A percentile compares a stretch with the other conserved stretches of the same genome.
Evolutionary conservation across 176 grass and related monocot species (phyloP).

Genomic region (Hordeum marinum): DNA sequence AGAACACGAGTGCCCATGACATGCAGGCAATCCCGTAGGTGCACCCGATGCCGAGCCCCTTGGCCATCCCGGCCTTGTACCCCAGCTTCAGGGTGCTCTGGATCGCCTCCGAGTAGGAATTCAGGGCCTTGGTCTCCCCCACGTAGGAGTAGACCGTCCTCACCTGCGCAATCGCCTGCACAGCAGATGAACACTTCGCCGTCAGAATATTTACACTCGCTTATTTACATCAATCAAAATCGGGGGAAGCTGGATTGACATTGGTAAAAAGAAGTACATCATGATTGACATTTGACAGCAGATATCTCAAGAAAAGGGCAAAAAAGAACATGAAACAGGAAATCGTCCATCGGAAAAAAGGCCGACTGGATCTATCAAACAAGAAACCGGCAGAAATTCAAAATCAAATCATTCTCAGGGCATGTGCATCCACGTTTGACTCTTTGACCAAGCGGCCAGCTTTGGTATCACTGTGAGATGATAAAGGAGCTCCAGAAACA

Average conservation of each 20-base stretch:
- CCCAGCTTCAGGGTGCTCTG: slow-evolving; percentile 80
- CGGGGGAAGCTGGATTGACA: neutral
- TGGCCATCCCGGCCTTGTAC: slow-evolving; percentile 86
- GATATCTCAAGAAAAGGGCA: slow-evolving; percentile 21
- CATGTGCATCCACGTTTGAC: slow-evolving; percentile 38
- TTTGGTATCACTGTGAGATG: slow-evolving; percentile 22
- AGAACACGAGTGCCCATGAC: slow-evolving; percentile 88
- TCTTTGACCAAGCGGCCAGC: slow-evolving; percentile 29
- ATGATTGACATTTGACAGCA: slow-evolving; percentile 18
- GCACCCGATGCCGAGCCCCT: slow-evolving; percentile 80
- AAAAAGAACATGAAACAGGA: slow-evolving; percentile 30
- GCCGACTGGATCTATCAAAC: slow-evolving; percentile 34
- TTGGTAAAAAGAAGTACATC: neutral
- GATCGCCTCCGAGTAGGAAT: slow-evolving; percentile 67
- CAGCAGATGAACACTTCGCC: slow-evolving; percentile 5
- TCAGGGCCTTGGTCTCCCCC: slow-evolving; percentile 73
- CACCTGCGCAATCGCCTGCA: slow-evolving; percentile 72
- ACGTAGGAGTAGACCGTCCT: slow-evolving; percentile 84
- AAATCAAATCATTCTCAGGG: slow-evolving; percentile 36
- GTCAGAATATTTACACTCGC: slow-evolving; percentile 23
- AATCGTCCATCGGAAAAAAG: slow-evolving; percentile 19
- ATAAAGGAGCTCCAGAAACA: slow-evolving; percentile 6
- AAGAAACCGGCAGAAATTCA: slow-evolving; percentile 27
- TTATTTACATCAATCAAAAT: neutral
- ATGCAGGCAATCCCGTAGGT: slow-evolving; percentile 93